Evolutionary conservation across 768 basidiomycete genomes (phyloP).

Genomic region (Mycena metata): DNA sequence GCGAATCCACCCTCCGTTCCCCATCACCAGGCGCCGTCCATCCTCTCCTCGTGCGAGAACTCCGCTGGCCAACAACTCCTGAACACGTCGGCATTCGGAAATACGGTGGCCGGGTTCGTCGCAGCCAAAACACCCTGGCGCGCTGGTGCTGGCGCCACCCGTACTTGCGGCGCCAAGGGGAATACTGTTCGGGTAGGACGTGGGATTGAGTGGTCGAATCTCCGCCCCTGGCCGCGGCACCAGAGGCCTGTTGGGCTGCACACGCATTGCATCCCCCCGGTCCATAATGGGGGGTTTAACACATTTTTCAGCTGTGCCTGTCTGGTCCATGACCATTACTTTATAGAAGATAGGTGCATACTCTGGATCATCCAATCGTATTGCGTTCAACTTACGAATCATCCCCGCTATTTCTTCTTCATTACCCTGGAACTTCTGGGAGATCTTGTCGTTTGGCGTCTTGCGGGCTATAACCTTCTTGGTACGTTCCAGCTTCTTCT

Average conservation of each 20-base stretch:
- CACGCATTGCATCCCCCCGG: neutral
- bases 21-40: no score
- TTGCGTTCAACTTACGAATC: constrained; percentile 7
- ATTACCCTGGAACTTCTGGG: neutral
- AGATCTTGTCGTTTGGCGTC: neutral
- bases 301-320: constrained; percentile 1
- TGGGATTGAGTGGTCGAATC: neutral
- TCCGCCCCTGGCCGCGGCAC: neutral
- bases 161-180: neutral
- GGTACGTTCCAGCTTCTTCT: neutral
- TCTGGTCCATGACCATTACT: constrained; percentile 15
- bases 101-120: neutral
- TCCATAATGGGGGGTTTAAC: neutral
- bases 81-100: neutral
- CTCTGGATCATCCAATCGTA: constrained; percentile 26
- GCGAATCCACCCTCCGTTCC: no score
- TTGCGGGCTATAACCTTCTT: neutral
- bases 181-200: neutral
- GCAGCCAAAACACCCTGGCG: neutral
- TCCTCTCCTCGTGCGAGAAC: neutral
- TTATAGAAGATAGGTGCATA: constrained; percentile 30
- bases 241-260: neutral
- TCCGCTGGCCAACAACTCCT: neutral
- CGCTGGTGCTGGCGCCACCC: neutral
- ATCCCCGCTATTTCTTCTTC: constrained; percentile 3